Conservation (phyloP, 2,329 filamentous ascomycete genomes). For the Aspergillus sp. region DNA sequence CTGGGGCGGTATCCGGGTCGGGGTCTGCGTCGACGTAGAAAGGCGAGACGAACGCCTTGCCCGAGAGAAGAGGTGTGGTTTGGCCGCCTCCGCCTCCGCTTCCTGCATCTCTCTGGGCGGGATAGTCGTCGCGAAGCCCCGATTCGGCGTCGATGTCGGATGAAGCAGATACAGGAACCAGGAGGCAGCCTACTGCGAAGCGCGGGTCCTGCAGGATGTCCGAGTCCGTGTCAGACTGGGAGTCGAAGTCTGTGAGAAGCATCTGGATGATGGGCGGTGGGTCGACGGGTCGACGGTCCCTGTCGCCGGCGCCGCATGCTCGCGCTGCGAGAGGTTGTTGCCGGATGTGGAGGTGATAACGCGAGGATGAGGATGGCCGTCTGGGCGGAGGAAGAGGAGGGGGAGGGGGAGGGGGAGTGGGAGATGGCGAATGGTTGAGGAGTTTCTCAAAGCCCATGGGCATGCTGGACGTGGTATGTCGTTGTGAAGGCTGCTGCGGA, state of each 20-base stretch:
- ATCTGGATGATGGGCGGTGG: conserved; percentile 50
- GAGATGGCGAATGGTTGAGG: conserved; percentile 29
- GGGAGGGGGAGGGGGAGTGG: conserved; percentile 8
- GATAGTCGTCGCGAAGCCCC: conserved; percentile 15
- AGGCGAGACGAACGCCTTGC: conserved; percentile 42
- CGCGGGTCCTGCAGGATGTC: conserved; percentile 40
- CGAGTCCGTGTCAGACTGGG: conserved; percentile 36
- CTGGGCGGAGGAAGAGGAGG: conserved; percentile 21
- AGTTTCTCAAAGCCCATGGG: conserved; percentile 39
- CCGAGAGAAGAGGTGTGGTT: conserved; percentile 35
- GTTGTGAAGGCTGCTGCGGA: conserved; percentile 1
- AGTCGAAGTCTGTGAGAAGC: conserved; percentile 45
- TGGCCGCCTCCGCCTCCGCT: conserved; percentile 16
- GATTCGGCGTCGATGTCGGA: conserved; percentile 8
- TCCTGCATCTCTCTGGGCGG: conserved; percentile 10
- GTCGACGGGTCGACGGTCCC: conserved; percentile 48
- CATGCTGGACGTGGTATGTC: conserved; percentile 25
- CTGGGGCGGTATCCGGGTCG: conserved; percentile 42
- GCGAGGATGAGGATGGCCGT: conserved; percentile 23
- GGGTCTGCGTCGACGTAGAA: conserved; percentile 45
- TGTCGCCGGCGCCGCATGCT: conserved; percentile 48
- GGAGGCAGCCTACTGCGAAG: conserved; percentile 45
- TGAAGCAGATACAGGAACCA: conserved; percentile 35
- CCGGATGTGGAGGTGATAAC: conserved; percentile 44
- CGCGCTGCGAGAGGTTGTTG: conserved; percentile 49